Conservation (phyloP, 345 rosid genomes). For the Raphanus raphanistrum region DNA sequence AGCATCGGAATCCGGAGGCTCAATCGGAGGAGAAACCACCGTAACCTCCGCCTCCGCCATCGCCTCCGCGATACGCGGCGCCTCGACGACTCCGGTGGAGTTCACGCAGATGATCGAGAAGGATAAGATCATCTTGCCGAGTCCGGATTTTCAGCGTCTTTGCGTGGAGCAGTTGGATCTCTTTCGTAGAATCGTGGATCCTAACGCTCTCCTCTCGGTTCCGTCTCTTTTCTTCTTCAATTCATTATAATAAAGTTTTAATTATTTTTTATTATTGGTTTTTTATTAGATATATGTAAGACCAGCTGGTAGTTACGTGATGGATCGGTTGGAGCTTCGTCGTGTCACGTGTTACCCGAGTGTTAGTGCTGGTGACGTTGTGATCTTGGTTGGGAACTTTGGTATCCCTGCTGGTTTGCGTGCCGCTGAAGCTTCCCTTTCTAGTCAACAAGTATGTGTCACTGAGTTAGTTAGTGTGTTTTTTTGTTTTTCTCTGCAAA, state of each 20-base stretch:
- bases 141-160: slow-evolving; percentile 78
- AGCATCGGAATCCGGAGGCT: slow-evolving; percentile 22
- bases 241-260: too few species aligned
- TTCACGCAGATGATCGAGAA: slow-evolving; percentile 66
- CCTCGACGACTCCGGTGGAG: slow-evolving; percentile 70
- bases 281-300: slow-evolving; percentile 68
- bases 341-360: slow-evolving; percentile 62
- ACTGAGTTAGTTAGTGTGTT: not conserved
- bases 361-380: slow-evolving; percentile 51
- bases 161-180: slow-evolving; percentile 79
- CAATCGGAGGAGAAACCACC: slow-evolving; percentile 30
- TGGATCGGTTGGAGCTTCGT: slow-evolving; percentile 89
- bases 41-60: slow-evolving; percentile 79
- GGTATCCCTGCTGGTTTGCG: slow-evolving; percentile 73
- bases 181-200: slow-evolving; percentile 72
- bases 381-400: slow-evolving; percentile 75
- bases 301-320: slow-evolving; percentile 94
- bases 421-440: slow-evolving; percentile 78
- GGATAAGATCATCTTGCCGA: slow-evolving; percentile 68
- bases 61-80: slow-evolving; percentile 63
- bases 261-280: too few species aligned
- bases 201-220: slow-evolving; percentile 73
- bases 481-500: not conserved
- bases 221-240: not conserved
- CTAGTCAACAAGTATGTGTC: slow-evolving; percentile 63